phyloP scores from a whole-genome alignment of 2,329 filamentous ascomycete species.

The Colletotrichum neosansevieriae region DNA sequence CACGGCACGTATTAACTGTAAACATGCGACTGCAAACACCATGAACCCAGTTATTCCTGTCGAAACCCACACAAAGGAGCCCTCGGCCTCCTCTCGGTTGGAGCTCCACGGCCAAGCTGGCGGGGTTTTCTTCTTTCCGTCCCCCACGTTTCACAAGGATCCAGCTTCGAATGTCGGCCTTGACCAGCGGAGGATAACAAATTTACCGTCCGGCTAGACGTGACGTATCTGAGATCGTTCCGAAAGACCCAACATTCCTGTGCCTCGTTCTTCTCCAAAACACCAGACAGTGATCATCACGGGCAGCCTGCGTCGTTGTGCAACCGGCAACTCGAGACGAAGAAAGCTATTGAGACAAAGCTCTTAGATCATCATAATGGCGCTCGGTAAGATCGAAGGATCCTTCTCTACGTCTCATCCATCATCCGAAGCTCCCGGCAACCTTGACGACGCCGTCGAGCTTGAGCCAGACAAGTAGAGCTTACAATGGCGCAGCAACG shows the following conservation, averaged over 20 bases:
- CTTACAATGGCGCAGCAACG: slow-evolving; percentile 43
- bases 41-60: not conserved
- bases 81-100: not conserved
- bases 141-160: slow-evolving; percentile 23
- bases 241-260: not conserved
- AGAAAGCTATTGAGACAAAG: no score
- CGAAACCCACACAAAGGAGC: not conserved
- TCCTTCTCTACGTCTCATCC: no score
- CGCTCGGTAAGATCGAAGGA: slow-evolving; percentile 13
- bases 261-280: not conserved
- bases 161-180: slow-evolving; percentile 5
- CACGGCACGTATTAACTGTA: slow-evolving; percentile 2
- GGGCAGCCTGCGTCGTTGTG: no score
- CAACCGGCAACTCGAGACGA: no score
- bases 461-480: not conserved
- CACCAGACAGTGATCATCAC: not conserved
- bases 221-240: not conserved
- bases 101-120: slow-evolving; percentile 8
- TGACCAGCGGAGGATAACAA: not conserved
- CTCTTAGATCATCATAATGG: slow-evolving; percentile 3
- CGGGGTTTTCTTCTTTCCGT: not conserved
- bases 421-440: no score
- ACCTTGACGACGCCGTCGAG: not conserved
- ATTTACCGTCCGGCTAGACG: slow-evolving; percentile 1
- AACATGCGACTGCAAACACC: not conserved